Evolutionary conservation across 2,329 filamentous ascomycete species (phyloP), one percentile per base, ranked within the genome.

Genomic region (Trichophyton equinum): DNA sequence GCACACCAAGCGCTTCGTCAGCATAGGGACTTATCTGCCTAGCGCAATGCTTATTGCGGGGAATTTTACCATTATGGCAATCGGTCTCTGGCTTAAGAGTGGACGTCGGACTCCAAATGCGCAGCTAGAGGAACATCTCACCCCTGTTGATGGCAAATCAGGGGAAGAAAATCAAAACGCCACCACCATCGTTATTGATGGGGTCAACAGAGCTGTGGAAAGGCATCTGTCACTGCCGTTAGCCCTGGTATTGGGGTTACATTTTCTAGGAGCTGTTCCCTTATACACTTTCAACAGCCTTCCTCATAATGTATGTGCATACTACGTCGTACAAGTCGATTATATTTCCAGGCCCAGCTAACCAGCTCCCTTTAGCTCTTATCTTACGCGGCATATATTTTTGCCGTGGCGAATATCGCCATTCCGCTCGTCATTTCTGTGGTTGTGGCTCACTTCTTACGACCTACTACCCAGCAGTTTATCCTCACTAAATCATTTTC

Each of bases 31-130:
- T 1, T 99, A 99, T 70, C 81, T 99, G 2, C 94, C 94, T 0
- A 95, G 90, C 67, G 94, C 94, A n/a, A 99, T 99, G 94, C 76
- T 97, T 58, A 82, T 99, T 61, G 94, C 94, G 1, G 88, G 86
- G 49, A 96, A 91, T 72, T 97, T 97, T 70, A 96, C 89, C 33
- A 92, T 99, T 71, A 95, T 92, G 79, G 90, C 92, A 4, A 92
- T 97, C 67, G 86, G 86, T 15, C 78, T 96, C n/a, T 99, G 94
- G 94, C 81, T 96, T 15, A 85, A 88, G 73, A 96, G 89, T 68
- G 92, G 92, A 1, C 15, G 64, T 60, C 42, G 64, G 44, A 7
- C 60, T 58, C 13, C 30, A 40, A 18, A 67, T 9, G 60, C 62
- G 15, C 61, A 60, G 18, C 64, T 67, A 42, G 65, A 66, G 8